Evolutionary conservation across 2,329 filamentous ascomycete species (phyloP), one percentile per base, ranked within the genome.

Genomic region (Diaporthe velutina): DNA sequence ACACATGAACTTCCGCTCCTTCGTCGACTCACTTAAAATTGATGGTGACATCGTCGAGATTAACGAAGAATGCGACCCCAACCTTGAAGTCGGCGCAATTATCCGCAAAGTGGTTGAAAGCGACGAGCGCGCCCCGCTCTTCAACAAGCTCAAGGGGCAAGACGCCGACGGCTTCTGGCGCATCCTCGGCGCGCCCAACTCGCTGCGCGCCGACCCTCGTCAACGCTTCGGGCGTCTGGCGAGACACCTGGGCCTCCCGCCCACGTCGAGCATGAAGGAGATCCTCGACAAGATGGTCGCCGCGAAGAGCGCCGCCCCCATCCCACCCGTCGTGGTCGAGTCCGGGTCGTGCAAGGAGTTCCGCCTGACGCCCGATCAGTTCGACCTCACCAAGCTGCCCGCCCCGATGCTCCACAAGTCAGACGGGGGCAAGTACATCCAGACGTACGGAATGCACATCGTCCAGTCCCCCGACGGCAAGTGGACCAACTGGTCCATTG

Each of bases 381-480:
- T 89, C 66, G 86, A 88, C 77, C 81, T 89, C 0, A 83, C 79
- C 0, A 78, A 77, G 17, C 79, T 88, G 0, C 86, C 87, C 0
- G 82, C 81, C 0, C 87, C 87, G 0, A 67, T 83, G 17, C 79
- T 88, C 0, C 85, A 89, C 77, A 73, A 85, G 74, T 77, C 79
- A 0, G 87, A 89, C 73, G 87, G 87, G 0, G 88, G 87, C 0
- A 86, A 85, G 71, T 89, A 89, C 73, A 79, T 89, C 30, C 86
- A 88, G 74, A 89, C 87, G 0, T 87, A 85, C 71, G 88, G 87
- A 2, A 86, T 89, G 79, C 83, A 88, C 67, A 79, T 88, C 13
- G 77, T 89, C 0, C 84, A 86, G 75, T 82, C 84, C 0, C 86
- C 87, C 0, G 84, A 86, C 74, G 82, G 81, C 2, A 80, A 79